Evolutionary conservation across 306 rosid species (phyloP).

Genomic region (Vachellia pachyceras): DNA sequence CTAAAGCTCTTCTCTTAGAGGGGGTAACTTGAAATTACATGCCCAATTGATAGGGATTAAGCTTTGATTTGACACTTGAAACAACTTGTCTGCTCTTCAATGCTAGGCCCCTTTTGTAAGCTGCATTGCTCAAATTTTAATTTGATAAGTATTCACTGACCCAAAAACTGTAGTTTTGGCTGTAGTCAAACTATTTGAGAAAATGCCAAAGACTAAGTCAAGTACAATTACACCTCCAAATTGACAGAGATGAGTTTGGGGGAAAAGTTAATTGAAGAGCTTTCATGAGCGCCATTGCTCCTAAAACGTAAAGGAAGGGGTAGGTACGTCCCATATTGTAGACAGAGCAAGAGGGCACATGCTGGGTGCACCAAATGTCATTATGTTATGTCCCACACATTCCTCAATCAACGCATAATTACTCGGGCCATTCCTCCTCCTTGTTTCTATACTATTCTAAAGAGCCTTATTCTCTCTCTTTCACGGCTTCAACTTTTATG

Average conservation of each 20-base stretch:
- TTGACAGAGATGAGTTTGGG: not conserved
- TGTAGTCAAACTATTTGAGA: not conserved
- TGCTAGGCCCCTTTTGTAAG: not conserved
- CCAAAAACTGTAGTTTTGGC: not conserved
- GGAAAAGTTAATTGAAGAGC: not conserved
- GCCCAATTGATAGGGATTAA: slow-evolving; percentile 4
- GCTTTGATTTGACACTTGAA: not conserved
- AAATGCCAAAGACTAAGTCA: slow-evolving; percentile 16
- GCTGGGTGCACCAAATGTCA: slow-evolving; percentile 47
- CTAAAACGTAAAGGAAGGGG: slow-evolving; percentile 18
- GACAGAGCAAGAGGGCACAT: slow-evolving; percentile 60
- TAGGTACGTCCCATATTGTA: slow-evolving; percentile 23
- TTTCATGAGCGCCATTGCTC: not conserved
- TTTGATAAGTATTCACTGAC: not conserved
- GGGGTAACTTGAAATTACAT: not conserved
- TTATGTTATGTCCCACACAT: slow-evolving; percentile 65
- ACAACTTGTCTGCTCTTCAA: not conserved
- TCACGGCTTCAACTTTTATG: slow-evolving; percentile 21
- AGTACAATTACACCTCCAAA: not conserved
- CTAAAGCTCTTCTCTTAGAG: not conserved
- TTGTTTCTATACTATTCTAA: slow-evolving; percentile 24
- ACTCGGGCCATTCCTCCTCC: slow-evolving; percentile 41
- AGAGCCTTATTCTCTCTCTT: slow-evolving; percentile 14
- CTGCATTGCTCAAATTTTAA: not conserved
- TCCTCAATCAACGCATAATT: slow-evolving; percentile 81